These are phyloP conservation scores for Pseudogymnoascus sp. DNA, from an alignment of 2,329 filamentous ascomycete genomes.

Conservation along the genomic window DNA sequence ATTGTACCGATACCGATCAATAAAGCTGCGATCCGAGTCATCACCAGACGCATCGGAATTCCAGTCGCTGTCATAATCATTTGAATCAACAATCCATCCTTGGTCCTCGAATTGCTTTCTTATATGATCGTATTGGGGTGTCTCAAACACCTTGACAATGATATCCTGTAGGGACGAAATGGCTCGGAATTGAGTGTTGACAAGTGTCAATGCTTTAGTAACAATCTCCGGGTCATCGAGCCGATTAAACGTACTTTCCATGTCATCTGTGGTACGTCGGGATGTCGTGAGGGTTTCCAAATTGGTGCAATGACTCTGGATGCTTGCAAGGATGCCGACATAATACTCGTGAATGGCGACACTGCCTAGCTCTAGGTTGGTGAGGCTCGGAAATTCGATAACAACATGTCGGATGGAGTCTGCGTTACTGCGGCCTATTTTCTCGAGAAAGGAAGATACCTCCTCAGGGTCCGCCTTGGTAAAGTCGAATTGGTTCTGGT, in stretches of 20 bases:
- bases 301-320: slow-evolving; percentile 18
- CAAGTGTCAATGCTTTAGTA: slow-evolving; percentile 16
- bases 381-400: slow-evolving; percentile 18
- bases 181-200: slow-evolving; percentile 21
- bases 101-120: slow-evolving; percentile 20
- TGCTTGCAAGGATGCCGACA: slow-evolving; percentile 14
- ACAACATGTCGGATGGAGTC: slow-evolving; percentile 17
- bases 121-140: slow-evolving; percentile 16
- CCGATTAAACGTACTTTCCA: slow-evolving; percentile 3
- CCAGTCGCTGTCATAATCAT: slow-evolving; percentile 8
- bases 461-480: neutral
- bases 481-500: slow-evolving; percentile 22
- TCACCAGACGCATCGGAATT: slow-evolving; percentile 7
- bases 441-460: slow-evolving; percentile 18
- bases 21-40: too few species aligned
- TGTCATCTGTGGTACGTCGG: slow-evolving; percentile 6
- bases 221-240: slow-evolving; percentile 12
- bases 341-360: slow-evolving; percentile 12
- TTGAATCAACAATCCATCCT: slow-evolving; percentile 21
- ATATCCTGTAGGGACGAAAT: slow-evolving; percentile 22
- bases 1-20: too few species aligned
- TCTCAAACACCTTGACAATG: slow-evolving; percentile 20
- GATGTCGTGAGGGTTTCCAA: slow-evolving; percentile 17
- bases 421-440: slow-evolving; percentile 20
- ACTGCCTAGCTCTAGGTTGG: slow-evolving; percentile 11